A percentile compares a stretch with the other conserved stretches of the same genome.
Evolutionary conservation across 1,284 basidiomycete genomes (phyloP).

Genomic region (Schizophyllum commune): DNA sequence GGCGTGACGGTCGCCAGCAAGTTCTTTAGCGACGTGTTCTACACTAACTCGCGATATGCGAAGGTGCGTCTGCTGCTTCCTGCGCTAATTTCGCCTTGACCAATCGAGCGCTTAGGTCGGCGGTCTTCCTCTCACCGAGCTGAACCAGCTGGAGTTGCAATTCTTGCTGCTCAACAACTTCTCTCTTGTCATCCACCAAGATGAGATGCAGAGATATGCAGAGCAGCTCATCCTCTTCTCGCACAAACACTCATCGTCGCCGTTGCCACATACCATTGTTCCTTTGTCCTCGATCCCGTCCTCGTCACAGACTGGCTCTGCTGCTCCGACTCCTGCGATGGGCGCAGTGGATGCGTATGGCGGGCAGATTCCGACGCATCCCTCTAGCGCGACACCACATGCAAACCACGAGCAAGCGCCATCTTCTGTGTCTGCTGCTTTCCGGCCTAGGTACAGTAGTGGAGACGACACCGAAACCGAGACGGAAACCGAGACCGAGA

Average conservation of each 20-base stretch:
- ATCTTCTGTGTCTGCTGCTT: neutral
- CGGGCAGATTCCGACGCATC: constrained; percentile 22
- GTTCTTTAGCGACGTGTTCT: constrained; percentile 98
- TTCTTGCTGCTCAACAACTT: constrained; percentile 97
- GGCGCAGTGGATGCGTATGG: constrained; percentile 47
- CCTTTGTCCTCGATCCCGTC: constrained; percentile 9
- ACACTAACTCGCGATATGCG: constrained; percentile 98
- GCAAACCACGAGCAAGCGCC: neutral
- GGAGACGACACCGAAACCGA: constrained; percentile 22
- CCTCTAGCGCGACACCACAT: constrained; percentile 16
- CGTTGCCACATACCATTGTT: constrained; percentile 15
- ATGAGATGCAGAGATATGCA: constrained; percentile 94
- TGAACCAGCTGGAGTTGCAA: constrained; percentile 96
- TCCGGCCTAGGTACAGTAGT: constrained; percentile 8
- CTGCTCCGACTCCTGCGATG: constrained; percentile 24
- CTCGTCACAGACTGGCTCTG: constrained; percentile 4
- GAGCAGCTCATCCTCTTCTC: constrained; percentile 76
- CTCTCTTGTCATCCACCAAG: constrained; percentile 75
- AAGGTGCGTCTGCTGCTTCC: constrained; percentile 51
- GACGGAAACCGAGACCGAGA: constrained; percentile 39
- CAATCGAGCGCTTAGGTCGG: constrained; percentile 58
- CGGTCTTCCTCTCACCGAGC: constrained; percentile 87
- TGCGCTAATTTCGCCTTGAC: neutral
- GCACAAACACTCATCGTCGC: constrained; percentile 26
- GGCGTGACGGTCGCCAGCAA: constrained; percentile 98